These are phyloP conservation scores for Mycena galopus DNA, from an alignment of 768 basidiomycete species.

Conservation along the genomic window DNA sequence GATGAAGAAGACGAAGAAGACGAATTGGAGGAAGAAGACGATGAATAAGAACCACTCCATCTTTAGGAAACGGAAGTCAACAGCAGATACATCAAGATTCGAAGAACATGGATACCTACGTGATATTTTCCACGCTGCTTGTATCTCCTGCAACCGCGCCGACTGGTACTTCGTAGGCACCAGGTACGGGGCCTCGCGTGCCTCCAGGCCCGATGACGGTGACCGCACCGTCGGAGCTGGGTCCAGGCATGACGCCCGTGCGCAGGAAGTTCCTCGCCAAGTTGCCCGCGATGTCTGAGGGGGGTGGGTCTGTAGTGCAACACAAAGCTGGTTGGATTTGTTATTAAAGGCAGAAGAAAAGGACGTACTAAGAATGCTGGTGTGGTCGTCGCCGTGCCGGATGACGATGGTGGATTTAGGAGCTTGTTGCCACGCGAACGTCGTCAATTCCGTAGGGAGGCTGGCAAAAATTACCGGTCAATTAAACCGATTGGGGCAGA, in stretches of 20 bases:
- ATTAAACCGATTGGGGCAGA: not conserved
- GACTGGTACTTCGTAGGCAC: conserved; percentile 25
- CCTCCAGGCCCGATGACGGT: conserved; percentile 25
- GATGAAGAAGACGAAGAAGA: too few species aligned
- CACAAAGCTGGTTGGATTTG: not conserved
- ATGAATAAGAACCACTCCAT: too few species aligned
- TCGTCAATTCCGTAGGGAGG: conserved; percentile 30
- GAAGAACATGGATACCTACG: not conserved
- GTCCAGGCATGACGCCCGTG: conserved; percentile 15
- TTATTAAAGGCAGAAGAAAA: not conserved
- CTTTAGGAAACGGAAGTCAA: not conserved
- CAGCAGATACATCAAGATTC: not conserved
- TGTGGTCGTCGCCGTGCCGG: conserved; percentile 37
- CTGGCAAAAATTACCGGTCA: not conserved
- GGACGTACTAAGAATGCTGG: conserved; percentile 24
- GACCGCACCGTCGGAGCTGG: conserved; percentile 5
- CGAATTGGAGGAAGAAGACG: too few species aligned
- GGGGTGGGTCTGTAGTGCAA: not conserved
- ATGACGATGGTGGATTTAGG: conserved; percentile 30
- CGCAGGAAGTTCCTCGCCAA: conserved; percentile 13
- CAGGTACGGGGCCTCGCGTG: conserved; percentile 11
- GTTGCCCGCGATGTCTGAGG: not conserved
- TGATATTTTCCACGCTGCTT: conserved; percentile 14
- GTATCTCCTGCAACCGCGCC: conserved; percentile 25
- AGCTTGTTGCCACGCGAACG: conserved; percentile 28